Base-by-base conservation (phyloP, 495 filamentous ascomycete species). In the Xylaria cubensis region DNA sequence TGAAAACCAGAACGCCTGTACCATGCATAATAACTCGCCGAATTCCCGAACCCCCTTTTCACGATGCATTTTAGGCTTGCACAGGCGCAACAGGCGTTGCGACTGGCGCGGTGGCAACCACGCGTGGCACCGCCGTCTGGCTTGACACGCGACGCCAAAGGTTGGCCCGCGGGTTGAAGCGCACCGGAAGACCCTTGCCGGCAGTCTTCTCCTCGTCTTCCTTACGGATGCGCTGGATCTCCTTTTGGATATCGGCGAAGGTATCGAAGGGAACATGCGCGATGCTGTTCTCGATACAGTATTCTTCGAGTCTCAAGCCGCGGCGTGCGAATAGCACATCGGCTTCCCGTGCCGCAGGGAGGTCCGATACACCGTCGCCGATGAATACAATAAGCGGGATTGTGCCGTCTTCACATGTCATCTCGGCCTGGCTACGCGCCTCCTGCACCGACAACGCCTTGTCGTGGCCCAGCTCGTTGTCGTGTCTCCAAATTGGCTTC, bases 331-430 rank as follows among this genome's bases (percentile, higher is more conserved):
- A 94, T 41, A 94, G 87, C 0, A 94, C 90, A 77, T 94, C 92
- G 13, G 92, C 92, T 73, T 94, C 87, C 44, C 89, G 85, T 0
- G 92, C 91, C 19, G 92, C 92, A 0, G 92, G 86, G 9, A 94
- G 87, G 74, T 93, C 92, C 8, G 90, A 92, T 19, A 94, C 90
- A 2, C 92, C 92, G 79, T 94, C 92, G 64, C 92, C 92, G 73
- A 93, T 92, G 78, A 94, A 94, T 51, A 94, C 82, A 70, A 94
- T 90, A 1, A 91, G 84, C 8, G 92, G 92, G 56, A 92, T 87
- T 17, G 90, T 88, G 63, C 86, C 88, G 44, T 92, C 87, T 1
- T 86, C 85, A 64, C 84, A 86, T 61, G 83, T 79, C 8, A 86
- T 78, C 46, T 85, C 82, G 0, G 90, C 91, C 48, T 83, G 78